These are phyloP conservation scores for Tetracladium maxilliforme DNA, from an alignment of 2,329 filamentous ascomycete species.

Conservation along the genomic window DNA sequence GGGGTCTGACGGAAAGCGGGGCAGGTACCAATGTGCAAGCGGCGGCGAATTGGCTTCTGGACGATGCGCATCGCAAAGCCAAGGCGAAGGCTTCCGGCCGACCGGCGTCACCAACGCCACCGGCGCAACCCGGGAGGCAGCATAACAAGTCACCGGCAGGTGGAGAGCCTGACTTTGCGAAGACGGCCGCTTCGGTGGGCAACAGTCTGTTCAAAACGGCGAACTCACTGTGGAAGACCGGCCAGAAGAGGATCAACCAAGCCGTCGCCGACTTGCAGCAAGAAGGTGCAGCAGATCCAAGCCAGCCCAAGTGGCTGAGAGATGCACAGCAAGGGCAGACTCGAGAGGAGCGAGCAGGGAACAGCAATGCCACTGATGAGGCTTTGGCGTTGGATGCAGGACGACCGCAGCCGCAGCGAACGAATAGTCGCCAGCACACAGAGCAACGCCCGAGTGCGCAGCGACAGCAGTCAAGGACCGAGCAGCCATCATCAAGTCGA, in stretches of 20 bases:
- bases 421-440: too few species aligned
- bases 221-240: conserved; percentile 87
- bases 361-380: conserved; percentile 44
- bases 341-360: conserved; percentile 12
- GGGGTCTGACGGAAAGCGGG: conserved; percentile 68
- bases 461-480: conserved; percentile 1
- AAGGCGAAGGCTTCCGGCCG: conserved; percentile 52
- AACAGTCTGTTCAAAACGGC: conserved; percentile 83
- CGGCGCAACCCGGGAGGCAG: conserved; percentile 27
- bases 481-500: conserved; percentile 5
- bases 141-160: conserved; percentile 40
- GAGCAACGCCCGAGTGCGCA: conserved; percentile 7
- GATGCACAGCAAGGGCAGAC: conserved; percentile 35
- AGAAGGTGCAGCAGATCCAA: conserved; percentile 51
- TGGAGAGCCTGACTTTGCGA: conserved; percentile 59
- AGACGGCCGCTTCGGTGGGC: conserved; percentile 70
- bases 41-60: conserved; percentile 78
- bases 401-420: conserved; percentile 30
- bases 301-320: conserved; percentile 91
- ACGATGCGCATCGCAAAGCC: conserved; percentile 76
- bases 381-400: conserved; percentile 67
- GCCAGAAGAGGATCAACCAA: conserved; percentile 84
- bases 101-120: conserved; percentile 19
- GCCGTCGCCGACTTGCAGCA: conserved; percentile 76
- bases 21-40: conserved; percentile 69